A percentile compares a stretch with the other conserved stretches of the same genome.
phyloP scores from a whole-genome alignment of 257 asterid genomes.

The Ligustrum vulgare region DNA sequence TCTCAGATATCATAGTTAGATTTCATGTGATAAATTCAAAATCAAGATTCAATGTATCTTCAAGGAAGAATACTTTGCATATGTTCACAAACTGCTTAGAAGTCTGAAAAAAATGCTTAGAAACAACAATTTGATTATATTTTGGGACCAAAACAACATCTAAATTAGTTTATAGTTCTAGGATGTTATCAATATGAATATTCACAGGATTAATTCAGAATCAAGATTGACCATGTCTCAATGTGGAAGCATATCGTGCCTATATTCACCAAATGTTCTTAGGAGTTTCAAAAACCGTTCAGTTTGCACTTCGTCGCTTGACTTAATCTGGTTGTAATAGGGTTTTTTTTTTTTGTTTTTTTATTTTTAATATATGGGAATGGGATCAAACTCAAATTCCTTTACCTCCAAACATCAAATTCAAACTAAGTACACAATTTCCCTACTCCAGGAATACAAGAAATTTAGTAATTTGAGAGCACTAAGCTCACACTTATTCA shows the following conservation, averaged over 20 bases:
- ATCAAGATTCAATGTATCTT: background rate
- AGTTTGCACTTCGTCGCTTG: background rate
- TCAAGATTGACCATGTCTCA: background rate
- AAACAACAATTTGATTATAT: background rate
- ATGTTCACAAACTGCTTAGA: background rate
- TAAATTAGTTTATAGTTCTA: background rate
- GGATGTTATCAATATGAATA: background rate
- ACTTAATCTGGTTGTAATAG: background rate
- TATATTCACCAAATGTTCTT: background rate
- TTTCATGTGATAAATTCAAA: background rate
- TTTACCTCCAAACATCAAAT: background rate
- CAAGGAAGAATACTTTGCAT: background rate
- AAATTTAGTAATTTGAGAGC: background rate
- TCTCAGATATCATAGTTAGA: background rate
- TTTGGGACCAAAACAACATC: background rate
- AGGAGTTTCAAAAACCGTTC: background rate
- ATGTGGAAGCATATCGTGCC: background rate
- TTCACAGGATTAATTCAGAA: background rate
- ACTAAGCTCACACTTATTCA: slow-evolving; percentile 5
- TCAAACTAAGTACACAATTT: background rate
- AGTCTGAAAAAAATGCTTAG: background rate
- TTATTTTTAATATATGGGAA: background rate
- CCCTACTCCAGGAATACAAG: background rate
- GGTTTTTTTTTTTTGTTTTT: background rate
- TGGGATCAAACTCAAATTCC: background rate